Evolutionary conservation across 192 early-diverging fungal species (phyloP).

Genomic region (Umbelopsis vinacea): DNA sequence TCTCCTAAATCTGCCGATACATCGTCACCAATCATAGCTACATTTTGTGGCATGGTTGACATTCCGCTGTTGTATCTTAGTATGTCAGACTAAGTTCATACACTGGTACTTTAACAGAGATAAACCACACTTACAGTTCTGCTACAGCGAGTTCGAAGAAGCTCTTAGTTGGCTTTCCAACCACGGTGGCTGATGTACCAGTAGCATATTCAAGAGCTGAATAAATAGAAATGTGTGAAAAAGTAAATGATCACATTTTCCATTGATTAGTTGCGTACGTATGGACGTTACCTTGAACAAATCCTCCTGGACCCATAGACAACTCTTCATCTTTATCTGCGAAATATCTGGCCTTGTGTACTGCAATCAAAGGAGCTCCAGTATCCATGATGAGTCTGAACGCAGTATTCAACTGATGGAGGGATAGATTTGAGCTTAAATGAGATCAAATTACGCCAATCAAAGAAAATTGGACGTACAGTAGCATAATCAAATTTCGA

Average conservation of each 20-base stretch:
- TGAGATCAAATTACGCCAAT: too few relatives aligned
- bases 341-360: constrained; percentile 86
- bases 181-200: constrained; percentile 63
- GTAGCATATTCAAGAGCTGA: constrained; percentile 79
- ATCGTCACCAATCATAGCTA: constrained; percentile 90
- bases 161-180: constrained; percentile 79
- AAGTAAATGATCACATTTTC: not conserved
- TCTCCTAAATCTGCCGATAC: constrained; percentile 81
- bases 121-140: constrained; percentile 54
- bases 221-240: not conserved
- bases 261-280: not conserved
- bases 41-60: constrained; percentile 49
- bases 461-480: constrained; percentile 37
- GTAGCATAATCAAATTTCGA: constrained; percentile 68
- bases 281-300: constrained; percentile 59
- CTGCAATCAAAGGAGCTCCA: constrained; percentile 71
- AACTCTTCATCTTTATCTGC: constrained; percentile 63
- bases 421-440: too few relatives aligned
- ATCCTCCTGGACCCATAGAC: constrained; percentile 87
- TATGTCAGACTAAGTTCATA: not conserved
- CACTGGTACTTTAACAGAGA: not conserved
- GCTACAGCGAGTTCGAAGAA: constrained; percentile 82
- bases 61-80: constrained; percentile 22
- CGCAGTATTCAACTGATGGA: constrained; percentile 70
- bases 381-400: constrained; percentile 66